Evolutionary conservation across 2,329 filamentous ascomycete species (phyloP), one percentile per base, ranked within the genome.

Genomic region (Leptographium galeiforme): DNA sequence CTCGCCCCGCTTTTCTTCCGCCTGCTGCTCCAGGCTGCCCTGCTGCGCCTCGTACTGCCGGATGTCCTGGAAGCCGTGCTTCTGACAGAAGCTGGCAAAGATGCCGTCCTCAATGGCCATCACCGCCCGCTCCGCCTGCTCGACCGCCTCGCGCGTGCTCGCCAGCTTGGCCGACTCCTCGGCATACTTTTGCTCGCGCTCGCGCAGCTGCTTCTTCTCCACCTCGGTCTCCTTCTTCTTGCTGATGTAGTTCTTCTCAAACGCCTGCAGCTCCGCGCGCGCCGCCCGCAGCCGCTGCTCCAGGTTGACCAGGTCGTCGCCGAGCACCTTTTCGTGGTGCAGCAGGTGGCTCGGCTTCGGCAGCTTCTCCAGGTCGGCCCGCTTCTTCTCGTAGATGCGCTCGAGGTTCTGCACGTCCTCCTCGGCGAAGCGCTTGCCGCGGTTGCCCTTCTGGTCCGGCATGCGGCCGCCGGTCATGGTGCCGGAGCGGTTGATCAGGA

Each of bases 401-500:
- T 84, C 79, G n/a, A 96, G 74, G 56, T 87, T 87, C 59, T 95
- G 87, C 34, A 96, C 81, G 61, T 96, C 89, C 8, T 85, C 81
- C 61, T 96, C 90, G 62, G 95, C 90, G 69, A 94, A 97, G 51
- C 86, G 80, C 55, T 89, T 84, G 44, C 58, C 56, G 58, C 89
- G 86, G 55, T 79, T 80, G 53, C 84, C 82, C 65, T 86, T 87
- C 48, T 82, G 78, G 47, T 85, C 81, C 1, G 82, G 84, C 34
- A 89, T 85, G 57, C 89, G 85, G 59, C 93, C 93, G 74, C 93
- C 93, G 49, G 93, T 97, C 85, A 98, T 97, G 52, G 94, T 77
- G 63, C 93, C 93, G 47, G 87, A 89, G 66, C 97, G 97, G 72
- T 95, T 89, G 58, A 98, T 96, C 56, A 98, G 85, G 53, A 85